phyloP scores from a whole-genome alignment of 1,284 basidiomycete genomes.

The Mrakiaceae sp. region DNA sequence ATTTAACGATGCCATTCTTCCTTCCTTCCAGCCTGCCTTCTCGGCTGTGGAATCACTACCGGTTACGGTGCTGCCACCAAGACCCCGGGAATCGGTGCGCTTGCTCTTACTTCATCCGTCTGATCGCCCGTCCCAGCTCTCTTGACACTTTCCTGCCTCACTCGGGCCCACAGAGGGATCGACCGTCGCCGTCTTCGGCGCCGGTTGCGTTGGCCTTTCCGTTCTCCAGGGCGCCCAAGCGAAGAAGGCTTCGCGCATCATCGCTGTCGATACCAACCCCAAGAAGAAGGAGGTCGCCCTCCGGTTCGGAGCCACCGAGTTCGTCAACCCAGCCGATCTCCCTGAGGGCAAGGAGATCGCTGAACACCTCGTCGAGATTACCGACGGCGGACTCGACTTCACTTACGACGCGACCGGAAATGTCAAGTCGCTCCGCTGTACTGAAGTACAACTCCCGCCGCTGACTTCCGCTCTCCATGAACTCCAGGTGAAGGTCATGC shows the following conservation, averaged over 20 bases:
- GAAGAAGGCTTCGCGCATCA: conserved; percentile 74
- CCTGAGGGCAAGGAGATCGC: conserved; percentile 71
- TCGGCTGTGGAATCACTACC: conserved; percentile 96
- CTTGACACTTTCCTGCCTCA: background rate
- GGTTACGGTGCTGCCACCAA: conserved; percentile 44
- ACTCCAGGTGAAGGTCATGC: conserved; percentile 75
- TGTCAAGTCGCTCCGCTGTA: conserved; percentile 37
- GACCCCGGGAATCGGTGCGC: conserved; percentile 37
- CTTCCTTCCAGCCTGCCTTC: conserved; percentile 54
- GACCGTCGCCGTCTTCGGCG: conserved; percentile 87
- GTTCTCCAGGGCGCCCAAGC: conserved; percentile 70
- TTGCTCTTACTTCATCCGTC: background rate
- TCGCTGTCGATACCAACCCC: conserved; percentile 86
- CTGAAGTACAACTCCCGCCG: background rate
- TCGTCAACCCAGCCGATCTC: conserved; percentile 72
- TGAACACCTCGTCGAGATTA: conserved; percentile 80
- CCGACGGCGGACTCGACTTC: conserved; percentile 93
- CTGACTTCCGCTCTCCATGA: background rate
- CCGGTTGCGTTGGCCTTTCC: conserved; percentile 91
- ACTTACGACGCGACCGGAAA: conserved; percentile 97
- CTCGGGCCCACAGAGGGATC: conserved; percentile 50
- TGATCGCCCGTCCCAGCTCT: background rate
- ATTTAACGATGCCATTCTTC: too few relatives aligned
- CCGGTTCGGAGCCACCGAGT: conserved; percentile 95
- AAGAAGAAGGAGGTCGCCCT: conserved; percentile 75